Evolutionary conservation across 352 stramenopile genomes (phyloP), one percentile per base, ranked within the genome.

Genomic region (Globisporangium apiculatum): DNA sequence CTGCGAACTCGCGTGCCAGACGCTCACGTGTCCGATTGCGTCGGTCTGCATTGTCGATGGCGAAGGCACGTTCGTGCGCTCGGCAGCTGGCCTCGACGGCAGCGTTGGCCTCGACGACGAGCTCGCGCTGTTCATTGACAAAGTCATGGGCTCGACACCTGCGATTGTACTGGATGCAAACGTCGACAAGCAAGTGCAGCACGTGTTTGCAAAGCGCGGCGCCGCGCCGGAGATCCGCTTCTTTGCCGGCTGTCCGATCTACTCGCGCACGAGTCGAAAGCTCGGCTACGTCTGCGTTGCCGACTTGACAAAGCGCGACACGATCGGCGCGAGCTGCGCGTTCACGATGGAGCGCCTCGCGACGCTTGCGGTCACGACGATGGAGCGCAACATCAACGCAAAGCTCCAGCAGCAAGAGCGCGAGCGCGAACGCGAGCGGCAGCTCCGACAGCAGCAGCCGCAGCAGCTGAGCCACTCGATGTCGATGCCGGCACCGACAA

Each of bases 271-370:
- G 8, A 74, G 70, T 48, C 78, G 86, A 62, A 84, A 88, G 47
- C 73, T 90, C 14, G 83, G 83, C 5, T 89, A 88, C 62, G 73
- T 92, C 17, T 92, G 83, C 40, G 83, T 92, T 12, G 83, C 83
- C 7, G 83, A 92, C 63, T 67, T 78, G 15, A 72, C 73, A 57
- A 90, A 90, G 69, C 79, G 83, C n/a, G 77, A 89, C 52, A 83
- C 74, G 31, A 75, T 92, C 9, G 83, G 79, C 18, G 68, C 78
- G 35, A 89, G 74, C 57, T 87, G 74, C 54, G 76, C 80, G 8
- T 89, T 88, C 60, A 89, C 80, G 40, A 92, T 92, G 83, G 83
- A 92, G 51, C 66, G 80, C 4, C 76, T 92, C 10, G 83, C 83
- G 40, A 84, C 76, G 50, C 70, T 92, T 7, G 83, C 83, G 4